Conservation (phyloP, 495 filamentous ascomycete genomes). For the Aspergillus affinis region DNA sequence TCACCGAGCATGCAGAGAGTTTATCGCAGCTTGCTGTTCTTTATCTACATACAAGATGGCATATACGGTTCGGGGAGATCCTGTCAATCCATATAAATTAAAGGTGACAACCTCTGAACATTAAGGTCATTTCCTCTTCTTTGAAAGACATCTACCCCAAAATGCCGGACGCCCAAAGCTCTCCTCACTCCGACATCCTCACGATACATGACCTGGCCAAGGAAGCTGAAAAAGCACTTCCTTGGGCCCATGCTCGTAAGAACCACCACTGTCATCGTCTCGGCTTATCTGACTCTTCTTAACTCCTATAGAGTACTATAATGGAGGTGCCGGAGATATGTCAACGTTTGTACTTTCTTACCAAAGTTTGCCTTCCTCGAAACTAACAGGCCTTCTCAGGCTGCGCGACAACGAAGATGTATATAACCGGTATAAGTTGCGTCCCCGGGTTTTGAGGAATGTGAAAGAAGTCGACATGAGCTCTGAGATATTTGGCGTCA, state of each 20-base stretch:
- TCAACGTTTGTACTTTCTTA: slow-evolving; percentile 7
- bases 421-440: slow-evolving; percentile 45
- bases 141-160: background rate
- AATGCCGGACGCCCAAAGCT: background rate
- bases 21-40: background rate
- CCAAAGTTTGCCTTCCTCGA: background rate
- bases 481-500: slow-evolving; percentile 39
- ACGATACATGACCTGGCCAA: slow-evolving; percentile 2
- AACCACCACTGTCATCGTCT: background rate
- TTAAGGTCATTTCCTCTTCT: background rate
- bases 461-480: slow-evolving; percentile 46
- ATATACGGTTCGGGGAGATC: background rate
- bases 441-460: slow-evolving; percentile 51
- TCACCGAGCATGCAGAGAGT: no score
- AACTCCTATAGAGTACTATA: slow-evolving; percentile 33
- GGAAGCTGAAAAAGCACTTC: slow-evolving; percentile 5
- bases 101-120: background rate
- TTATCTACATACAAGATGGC: background rate
- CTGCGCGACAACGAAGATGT: slow-evolving; percentile 47
- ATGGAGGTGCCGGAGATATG: slow-evolving; percentile 33
- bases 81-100: background rate
- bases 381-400: slow-evolving; percentile 11
- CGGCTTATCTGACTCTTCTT: background rate
- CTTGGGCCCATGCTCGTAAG: slow-evolving; percentile 2
- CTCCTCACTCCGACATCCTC: slow-evolving; percentile 1